phyloP scores from a whole-genome alignment of 257 asterid species.

The Salvia miltiorrhiza region DNA sequence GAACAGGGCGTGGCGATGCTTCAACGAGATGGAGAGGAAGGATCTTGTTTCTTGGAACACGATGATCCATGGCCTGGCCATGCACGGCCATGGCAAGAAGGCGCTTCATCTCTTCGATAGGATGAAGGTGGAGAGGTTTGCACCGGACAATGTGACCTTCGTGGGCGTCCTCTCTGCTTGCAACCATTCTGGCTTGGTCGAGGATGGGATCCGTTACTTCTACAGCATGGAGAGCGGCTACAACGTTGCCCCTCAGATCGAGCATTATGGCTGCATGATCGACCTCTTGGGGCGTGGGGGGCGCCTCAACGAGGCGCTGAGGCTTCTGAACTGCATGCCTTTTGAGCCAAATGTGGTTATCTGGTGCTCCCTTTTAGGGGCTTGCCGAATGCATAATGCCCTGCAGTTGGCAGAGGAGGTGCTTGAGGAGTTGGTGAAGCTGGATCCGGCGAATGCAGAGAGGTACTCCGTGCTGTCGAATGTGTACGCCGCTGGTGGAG shows the following conservation, averaged over 20 bases:
- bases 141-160: constrained; percentile 67
- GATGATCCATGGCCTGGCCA: constrained; percentile 75
- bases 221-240: constrained; percentile 58
- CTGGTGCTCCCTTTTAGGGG: constrained; percentile 75
- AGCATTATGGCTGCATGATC: constrained; percentile 77
- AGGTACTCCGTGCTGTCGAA: constrained; percentile 49
- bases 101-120: constrained; percentile 55
- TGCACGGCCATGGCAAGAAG: constrained; percentile 60
- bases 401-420: constrained; percentile 45
- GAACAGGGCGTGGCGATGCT: constrained; percentile 46
- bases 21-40: constrained; percentile 41
- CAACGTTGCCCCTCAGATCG: constrained; percentile 52
- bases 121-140: constrained; percentile 57
- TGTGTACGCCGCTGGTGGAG: constrained; percentile 56
- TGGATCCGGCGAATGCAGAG: constrained; percentile 45
- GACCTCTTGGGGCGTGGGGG: constrained; percentile 89
- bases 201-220: constrained; percentile 51
- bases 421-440: constrained; percentile 38
- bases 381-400: constrained; percentile 66
- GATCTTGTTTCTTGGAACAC: constrained; percentile 79
- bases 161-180: constrained; percentile 71
- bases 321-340: constrained; percentile 62
- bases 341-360: constrained; percentile 66
- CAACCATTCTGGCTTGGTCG: constrained; percentile 59
- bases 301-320: constrained; percentile 58